Evolutionary conservation across 2,329 filamentous ascomycete species (phyloP).

Genomic region (Chalara sp.): DNA sequence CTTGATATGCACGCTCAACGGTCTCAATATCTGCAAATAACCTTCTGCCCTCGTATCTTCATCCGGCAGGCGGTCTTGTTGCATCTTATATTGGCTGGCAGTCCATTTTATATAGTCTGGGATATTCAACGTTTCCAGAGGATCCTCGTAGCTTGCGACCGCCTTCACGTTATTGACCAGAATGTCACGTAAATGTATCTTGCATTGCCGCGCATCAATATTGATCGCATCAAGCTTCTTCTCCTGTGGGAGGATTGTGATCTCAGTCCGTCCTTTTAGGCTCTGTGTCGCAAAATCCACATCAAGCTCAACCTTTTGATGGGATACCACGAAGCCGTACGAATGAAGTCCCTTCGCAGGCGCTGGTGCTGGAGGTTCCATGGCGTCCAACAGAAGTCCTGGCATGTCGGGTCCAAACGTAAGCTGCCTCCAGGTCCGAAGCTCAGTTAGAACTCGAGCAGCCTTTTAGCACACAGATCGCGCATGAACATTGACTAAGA

Average conservation of each 20-base stretch:
- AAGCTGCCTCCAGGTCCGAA: too few species aligned
- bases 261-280: conserved; percentile 72
- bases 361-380: conserved; percentile 12
- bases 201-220: conserved; percentile 56
- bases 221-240: conserved; percentile 51
- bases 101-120: conserved; percentile 55
- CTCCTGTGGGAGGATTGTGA: conserved; percentile 57
- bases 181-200: conserved; percentile 47
- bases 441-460: too few species aligned
- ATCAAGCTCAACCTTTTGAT: conserved; percentile 85
- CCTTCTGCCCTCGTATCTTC: conserved; percentile 38
- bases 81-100: conserved; percentile 69
- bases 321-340: conserved; percentile 51
- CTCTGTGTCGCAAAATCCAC: conserved; percentile 74
- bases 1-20: conserved; percentile 53
- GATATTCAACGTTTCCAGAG: conserved; percentile 58
- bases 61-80: conserved; percentile 47
- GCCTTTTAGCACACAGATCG: too few species aligned
- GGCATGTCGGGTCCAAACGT: conserved; percentile 13
- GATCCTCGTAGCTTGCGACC: conserved; percentile 41
- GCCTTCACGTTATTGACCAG: conserved; percentile 38
- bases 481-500: too few species aligned
- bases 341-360: conserved; percentile 4
- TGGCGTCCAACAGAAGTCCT: conserved; percentile 16
- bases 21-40: conserved; percentile 52